A percentile compares a stretch with the other conserved stretches of the same genome.
These are phyloP conservation scores for Phoma sp. DNA, from an alignment of 2,329 filamentous ascomycete species.

Conservation along the genomic window DNA sequence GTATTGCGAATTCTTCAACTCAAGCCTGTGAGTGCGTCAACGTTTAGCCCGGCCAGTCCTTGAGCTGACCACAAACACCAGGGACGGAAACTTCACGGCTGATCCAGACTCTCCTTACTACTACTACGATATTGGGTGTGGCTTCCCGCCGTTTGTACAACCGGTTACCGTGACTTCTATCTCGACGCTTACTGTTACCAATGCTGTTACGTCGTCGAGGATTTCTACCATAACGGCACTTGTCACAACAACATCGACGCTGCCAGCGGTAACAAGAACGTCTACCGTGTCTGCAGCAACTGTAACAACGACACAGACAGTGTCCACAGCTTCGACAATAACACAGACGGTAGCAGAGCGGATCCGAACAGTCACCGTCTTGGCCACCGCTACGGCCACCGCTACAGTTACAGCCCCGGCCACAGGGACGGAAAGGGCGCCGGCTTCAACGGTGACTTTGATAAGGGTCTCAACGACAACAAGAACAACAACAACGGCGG, in stretches of 20 bases:
- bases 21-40: conserved; percentile 23
- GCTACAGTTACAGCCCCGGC: too few species aligned
- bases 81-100: not conserved
- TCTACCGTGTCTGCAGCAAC: not conserved
- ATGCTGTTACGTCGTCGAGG: not conserved
- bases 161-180: not conserved
- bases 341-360: too few species aligned
- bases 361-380: too few species aligned
- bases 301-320: not conserved
- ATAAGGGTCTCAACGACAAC: too few species aligned
- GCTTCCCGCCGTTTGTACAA: conserved; percentile 2
- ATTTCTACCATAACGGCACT: not conserved
- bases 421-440: too few species aligned
- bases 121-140: conserved; percentile 2
- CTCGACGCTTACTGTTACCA: not conserved
- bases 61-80: not conserved
- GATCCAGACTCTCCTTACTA: not conserved
- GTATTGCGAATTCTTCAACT: conserved; percentile 34
- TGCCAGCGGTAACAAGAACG: not conserved
- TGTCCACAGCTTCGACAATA: too few species aligned
- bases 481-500: too few species aligned
- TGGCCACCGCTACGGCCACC: too few species aligned
- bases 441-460: too few species aligned
- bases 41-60: too few species aligned
- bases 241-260: not conserved